Evolutionary conservation across 2,329 filamentous ascomycete genomes (phyloP).

Genomic region (Penicillium sp.): DNA sequence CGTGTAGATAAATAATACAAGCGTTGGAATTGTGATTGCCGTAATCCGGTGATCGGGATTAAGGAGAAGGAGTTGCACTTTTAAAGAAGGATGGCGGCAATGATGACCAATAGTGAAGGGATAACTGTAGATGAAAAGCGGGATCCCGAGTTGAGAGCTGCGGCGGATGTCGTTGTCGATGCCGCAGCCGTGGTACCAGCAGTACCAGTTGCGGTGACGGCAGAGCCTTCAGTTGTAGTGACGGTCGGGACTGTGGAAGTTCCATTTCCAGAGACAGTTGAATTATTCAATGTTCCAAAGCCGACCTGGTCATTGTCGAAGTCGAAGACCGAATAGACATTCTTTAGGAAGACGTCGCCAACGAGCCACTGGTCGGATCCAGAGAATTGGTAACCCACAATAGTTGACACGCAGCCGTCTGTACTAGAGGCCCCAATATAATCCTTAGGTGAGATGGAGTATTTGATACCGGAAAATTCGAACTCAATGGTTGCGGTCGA

Average conservation of each 20-base stretch:
- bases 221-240: slow-evolving; percentile 13
- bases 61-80: not conserved
- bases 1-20: not conserved
- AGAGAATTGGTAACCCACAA: slow-evolving; percentile 71
- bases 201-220: slow-evolving; percentile 3
- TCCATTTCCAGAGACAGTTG: slow-evolving; percentile 16
- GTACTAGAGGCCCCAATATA: slow-evolving; percentile 57
- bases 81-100: not conserved
- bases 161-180: slow-evolving; percentile 3
- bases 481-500: slow-evolving; percentile 62
- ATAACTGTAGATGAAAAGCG: not conserved
- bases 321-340: slow-evolving; percentile 85
- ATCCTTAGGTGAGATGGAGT: slow-evolving; percentile 67
- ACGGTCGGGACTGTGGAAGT: slow-evolving; percentile 12
- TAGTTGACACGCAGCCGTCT: slow-evolving; percentile 62
- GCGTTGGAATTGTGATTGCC: not conserved
- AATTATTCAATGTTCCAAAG: slow-evolving; percentile 26
- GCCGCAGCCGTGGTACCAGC: slow-evolving; percentile 5
- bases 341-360: slow-evolving; percentile 84
- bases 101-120: not conserved
- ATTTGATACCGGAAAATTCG: slow-evolving; percentile 67
- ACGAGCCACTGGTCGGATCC: slow-evolving; percentile 69
- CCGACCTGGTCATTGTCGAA: slow-evolving; percentile 56
- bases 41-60: not conserved
- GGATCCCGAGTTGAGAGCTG: not conserved